Conservation (phyloP, 257 asterid genomes). For the Pogostemon cablin region DNA sequence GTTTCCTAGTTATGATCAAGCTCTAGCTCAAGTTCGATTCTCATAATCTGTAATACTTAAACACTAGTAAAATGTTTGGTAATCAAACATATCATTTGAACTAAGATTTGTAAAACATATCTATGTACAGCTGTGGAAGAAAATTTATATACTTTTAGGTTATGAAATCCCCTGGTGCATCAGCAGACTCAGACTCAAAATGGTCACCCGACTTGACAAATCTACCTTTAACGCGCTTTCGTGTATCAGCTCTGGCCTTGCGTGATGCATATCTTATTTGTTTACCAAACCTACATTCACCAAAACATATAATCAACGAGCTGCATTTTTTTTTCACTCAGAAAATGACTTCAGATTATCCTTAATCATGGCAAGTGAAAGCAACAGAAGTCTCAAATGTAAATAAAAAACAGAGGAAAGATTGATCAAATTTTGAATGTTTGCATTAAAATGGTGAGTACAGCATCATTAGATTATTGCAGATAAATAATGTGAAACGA, state of each 20-base stretch:
- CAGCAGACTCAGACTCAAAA: conserved; percentile 54
- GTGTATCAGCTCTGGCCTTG: conserved; percentile 89
- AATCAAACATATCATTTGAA: no score
- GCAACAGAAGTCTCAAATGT: no score
- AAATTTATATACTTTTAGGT: conserved; percentile 27
- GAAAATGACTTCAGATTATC: background rate
- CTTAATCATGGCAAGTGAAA: no score
- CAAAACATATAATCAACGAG: background rate
- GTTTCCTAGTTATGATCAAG: no score
- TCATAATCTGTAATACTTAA: no score
- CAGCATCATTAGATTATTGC: no score
- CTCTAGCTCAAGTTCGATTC: no score
- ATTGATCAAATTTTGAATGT: no score
- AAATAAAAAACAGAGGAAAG: no score
- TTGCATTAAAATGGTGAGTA: no score
- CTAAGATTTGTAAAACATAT: no score
- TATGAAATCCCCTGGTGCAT: conserved; percentile 42
- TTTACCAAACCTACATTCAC: conserved; percentile 67
- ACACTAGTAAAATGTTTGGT: no score
- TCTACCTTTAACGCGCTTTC: conserved; percentile 90
- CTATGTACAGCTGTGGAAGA: background rate
- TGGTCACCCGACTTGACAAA: conserved; percentile 85
- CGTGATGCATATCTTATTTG: conserved; percentile 92
- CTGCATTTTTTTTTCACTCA: background rate
- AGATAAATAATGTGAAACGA: background rate